Evolutionary conservation across 2,329 filamentous ascomycete genomes (phyloP).

Genomic region (Cladophialophora psammophila): DNA sequence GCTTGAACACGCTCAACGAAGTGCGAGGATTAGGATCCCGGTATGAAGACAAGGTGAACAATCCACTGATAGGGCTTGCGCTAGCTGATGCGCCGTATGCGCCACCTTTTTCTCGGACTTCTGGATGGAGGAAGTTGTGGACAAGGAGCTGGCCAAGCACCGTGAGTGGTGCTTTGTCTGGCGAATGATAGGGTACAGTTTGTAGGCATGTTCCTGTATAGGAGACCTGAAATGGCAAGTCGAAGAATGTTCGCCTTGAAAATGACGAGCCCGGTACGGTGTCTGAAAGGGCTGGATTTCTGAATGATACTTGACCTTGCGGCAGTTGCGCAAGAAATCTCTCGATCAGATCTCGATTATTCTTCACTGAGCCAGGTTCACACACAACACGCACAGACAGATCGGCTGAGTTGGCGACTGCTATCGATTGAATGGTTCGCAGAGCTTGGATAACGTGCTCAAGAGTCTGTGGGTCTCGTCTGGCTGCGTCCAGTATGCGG

Average conservation of each 20-base stretch:
- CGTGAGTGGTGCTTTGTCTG: constrained; percentile 79
- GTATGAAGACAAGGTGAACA: constrained; percentile 97
- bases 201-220: constrained; percentile 85
- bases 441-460: constrained; percentile 80
- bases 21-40: constrained; percentile 94
- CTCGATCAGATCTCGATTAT: constrained; percentile 74
- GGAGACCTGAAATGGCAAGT: constrained; percentile 95
- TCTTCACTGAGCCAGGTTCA: constrained; percentile 72
- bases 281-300: constrained; percentile 42
- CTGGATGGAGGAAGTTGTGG: constrained; percentile 95
- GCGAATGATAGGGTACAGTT: constrained; percentile 81
- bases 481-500: constrained; percentile 71
- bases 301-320: constrained; percentile 47
- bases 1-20: constrained; percentile 82
- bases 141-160: constrained; percentile 91
- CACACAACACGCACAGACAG: constrained; percentile 87
- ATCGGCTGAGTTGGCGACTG: constrained; percentile 70
- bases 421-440: constrained; percentile 81
- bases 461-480: constrained; percentile 72
- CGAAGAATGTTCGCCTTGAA: constrained; percentile 80
- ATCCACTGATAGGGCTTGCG: constrained; percentile 76
- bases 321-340: constrained; percentile 73
- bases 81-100: constrained; percentile 94
- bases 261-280: constrained; percentile 48
- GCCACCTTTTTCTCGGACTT: constrained; percentile 96